Conservation (phyloP, 805 yeast species). For the Yarrowia phangngaensis region DNA sequence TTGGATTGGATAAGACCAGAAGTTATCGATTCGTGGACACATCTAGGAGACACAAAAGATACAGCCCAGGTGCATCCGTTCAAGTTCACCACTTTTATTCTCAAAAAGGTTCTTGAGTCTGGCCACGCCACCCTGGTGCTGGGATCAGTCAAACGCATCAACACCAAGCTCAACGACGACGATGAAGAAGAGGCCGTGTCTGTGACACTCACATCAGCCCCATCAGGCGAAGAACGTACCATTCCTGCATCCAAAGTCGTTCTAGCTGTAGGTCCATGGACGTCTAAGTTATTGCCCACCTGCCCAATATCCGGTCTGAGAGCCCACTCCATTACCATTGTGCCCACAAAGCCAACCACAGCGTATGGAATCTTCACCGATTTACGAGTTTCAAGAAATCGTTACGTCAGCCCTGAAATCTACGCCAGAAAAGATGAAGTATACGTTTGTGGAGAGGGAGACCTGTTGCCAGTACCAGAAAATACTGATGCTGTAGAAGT, state of each 20-base stretch:
- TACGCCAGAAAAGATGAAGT: slow-evolving; percentile 95
- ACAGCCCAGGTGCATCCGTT: slow-evolving; percentile 98
- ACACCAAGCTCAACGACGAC: slow-evolving; percentile 13
- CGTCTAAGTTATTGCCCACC: slow-evolving; percentile 80
- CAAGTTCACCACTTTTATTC: slow-evolving; percentile 79
- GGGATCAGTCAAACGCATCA: slow-evolving; percentile 75
- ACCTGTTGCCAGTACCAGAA: slow-evolving; percentile 85
- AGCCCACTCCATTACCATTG: slow-evolving; percentile 90
- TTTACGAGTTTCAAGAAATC: slow-evolving; percentile 52
- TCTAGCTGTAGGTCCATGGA: slow-evolving; percentile 94
- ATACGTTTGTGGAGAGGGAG: slow-evolving; percentile 97
- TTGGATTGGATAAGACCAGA: slow-evolving; percentile 68
- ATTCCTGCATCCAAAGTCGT: slow-evolving; percentile 73
- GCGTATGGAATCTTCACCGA: slow-evolving; percentile 96
- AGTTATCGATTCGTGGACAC: slow-evolving; percentile 67
- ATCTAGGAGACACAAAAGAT: slow-evolving; percentile 75
- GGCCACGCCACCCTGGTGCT: slow-evolving; percentile 80
- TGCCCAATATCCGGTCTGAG: slow-evolving; percentile 93
- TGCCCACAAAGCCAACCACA: slow-evolving; percentile 76
- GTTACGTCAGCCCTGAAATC: slow-evolving; percentile 85
- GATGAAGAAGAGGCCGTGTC: slow-evolving; percentile 48
- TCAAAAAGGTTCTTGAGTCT: slow-evolving; percentile 73
- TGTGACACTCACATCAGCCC: slow-evolving; percentile 35
- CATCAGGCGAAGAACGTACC: slow-evolving; percentile 22
- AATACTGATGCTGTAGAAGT: slow-evolving; percentile 92